Evolutionary conservation across 257 asterid genomes (phyloP).

Genomic region (Solanum pimpinellifolium): DNA sequence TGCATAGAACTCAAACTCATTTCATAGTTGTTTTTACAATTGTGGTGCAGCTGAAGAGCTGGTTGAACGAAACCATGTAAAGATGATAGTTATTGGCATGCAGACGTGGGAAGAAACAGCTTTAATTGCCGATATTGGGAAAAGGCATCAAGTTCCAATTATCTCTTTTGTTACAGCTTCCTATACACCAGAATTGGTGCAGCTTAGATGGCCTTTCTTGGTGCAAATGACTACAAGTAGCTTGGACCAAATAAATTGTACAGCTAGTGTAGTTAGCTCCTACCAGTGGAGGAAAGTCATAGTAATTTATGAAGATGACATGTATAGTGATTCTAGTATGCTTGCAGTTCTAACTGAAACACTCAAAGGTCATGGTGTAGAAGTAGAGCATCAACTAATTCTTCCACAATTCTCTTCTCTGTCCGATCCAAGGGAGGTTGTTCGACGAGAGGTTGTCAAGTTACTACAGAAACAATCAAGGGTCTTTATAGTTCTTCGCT

Average conservation of each 20-base stretch:
- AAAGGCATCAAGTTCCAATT: conserved; percentile 21
- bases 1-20: background rate
- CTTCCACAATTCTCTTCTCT: conserved; percentile 21
- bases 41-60: conserved; percentile 27
- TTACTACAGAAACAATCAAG: conserved; percentile 20
- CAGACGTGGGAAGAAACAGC: conserved; percentile 33
- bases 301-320: conserved; percentile 18
- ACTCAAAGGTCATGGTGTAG: conserved; percentile 10
- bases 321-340: conserved; percentile 17
- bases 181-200: background rate
- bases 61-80: conserved; percentile 8
- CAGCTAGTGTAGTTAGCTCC: conserved; percentile 10
- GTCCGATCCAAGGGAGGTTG: conserved; percentile 6
- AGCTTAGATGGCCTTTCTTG: conserved; percentile 31
- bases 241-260: conserved; percentile 14
- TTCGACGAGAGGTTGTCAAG: conserved; percentile 12
- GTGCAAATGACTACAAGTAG: conserved; percentile 16
- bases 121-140: conserved; percentile 27
- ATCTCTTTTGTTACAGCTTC: conserved; percentile 26
- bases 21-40: background rate
- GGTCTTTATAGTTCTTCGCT: conserved; percentile 27
- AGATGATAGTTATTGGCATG: conserved; percentile 16
- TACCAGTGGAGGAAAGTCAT: conserved; percentile 27
- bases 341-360: conserved; percentile 16
- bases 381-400: conserved; percentile 15